These are phyloP conservation scores for Neurospora sp. DNA, from an alignment of 495 filamentous ascomycete genomes.

Conservation along the genomic window DNA sequence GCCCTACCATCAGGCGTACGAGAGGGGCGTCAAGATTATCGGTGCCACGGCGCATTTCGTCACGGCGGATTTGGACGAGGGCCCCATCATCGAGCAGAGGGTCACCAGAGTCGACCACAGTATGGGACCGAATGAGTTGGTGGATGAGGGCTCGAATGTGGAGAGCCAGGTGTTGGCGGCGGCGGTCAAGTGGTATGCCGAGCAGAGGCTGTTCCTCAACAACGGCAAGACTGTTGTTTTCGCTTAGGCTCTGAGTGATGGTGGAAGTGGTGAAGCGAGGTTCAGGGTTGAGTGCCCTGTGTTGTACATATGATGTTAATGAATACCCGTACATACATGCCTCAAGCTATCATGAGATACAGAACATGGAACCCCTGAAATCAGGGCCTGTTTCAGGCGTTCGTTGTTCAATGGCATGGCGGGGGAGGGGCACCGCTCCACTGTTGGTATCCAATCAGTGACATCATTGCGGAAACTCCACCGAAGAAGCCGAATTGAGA, in stretches of 20 bases:
- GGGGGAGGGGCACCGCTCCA: background rate
- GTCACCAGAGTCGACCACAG: conserved; percentile 58
- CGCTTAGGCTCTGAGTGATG: conserved; percentile 11
- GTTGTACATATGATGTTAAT: background rate
- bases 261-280: background rate
- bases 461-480: background rate
- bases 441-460: background rate
- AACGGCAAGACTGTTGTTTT: conserved; percentile 68
- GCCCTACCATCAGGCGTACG: conserved; percentile 72
- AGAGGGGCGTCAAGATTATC: conserved; percentile 70
- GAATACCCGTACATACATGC: background rate
- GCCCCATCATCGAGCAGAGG: conserved; percentile 71
- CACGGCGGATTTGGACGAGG: conserved; percentile 65
- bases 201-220: conserved; percentile 61
- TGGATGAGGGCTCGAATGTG: conserved; percentile 62
- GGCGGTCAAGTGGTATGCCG: conserved; percentile 64
- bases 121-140: conserved; percentile 60
- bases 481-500: background rate
- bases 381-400: background rate
- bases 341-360: too few species aligned
- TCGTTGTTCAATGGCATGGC: background rate
- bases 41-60: conserved; percentile 71
- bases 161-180: conserved; percentile 64
- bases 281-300: background rate
- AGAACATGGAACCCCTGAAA: background rate